Base-by-base conservation (phyloP, 805 yeast genomes). In the Zygosaccharomyces lentus region DNA sequence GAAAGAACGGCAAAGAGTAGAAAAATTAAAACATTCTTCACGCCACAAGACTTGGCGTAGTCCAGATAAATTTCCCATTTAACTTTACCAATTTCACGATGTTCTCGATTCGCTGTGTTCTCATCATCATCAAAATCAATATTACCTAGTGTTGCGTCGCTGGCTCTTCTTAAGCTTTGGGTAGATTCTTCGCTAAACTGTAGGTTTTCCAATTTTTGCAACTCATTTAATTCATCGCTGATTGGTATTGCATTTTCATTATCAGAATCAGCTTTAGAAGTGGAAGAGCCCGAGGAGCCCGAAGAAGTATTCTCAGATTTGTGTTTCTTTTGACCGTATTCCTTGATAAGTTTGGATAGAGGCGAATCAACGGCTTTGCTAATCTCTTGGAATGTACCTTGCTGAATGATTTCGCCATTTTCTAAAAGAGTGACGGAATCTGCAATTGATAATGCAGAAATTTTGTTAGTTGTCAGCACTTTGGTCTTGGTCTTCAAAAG, bases 41-140 rank as follows among this genome's bases (percentile, higher is more conserved):
- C 76, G 51, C 87, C 87, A 70, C 96, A 90, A 0, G 98, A 96
- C 50, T 76, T 79, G 19, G 95, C 95, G 63, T 93, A 93, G 49
- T 81, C 86, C 49, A 68, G 56, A 65, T 93, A 93, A 34, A 93
- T 87, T 24, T 75, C 72, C 89, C 96, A 85, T 60, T 87, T 84
- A 47, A 93, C 99, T 62, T 88, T 82, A 46, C 99, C 99, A 62
- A 88, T 90, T 67, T 93, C 96, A 47, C 85, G 77, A 54, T 81
- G 89, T 67, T 93, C 99, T 55, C 77, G 80, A 42, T 66, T 60
- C 2, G 53, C 59, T 24, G 48, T 50, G 37, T 57, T 63, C 54
- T 43, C 73, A 35, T 71, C 75, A 38, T 70, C 65, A 41, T 56
- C 67, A 51, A 66, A 66, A 31, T 57, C 62, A 43, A 66, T 58